Conservation (phyloP, 108 stramenopile genomes). For the Nitzschia putrida region DNA sequence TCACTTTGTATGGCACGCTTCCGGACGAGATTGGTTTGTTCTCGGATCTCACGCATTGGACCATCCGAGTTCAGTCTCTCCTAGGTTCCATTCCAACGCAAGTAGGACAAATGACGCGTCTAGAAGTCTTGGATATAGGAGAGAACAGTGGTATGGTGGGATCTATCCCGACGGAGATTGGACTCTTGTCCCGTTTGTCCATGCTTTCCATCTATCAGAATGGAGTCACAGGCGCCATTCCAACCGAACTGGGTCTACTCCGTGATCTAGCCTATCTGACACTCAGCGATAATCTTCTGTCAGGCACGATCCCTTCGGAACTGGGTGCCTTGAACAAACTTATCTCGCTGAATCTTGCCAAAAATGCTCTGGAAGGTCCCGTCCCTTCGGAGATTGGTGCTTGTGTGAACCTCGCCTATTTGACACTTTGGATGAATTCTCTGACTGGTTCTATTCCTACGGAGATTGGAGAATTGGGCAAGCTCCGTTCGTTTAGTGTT, state of each 20-base stretch:
- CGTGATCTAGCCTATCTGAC: slow-evolving; percentile 45
- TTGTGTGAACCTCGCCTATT: slow-evolving; percentile 34
- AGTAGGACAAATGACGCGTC: slow-evolving; percentile 17
- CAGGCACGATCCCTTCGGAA: slow-evolving; percentile 56
- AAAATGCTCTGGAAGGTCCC: slow-evolving; percentile 15
- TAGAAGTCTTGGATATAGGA: slow-evolving; percentile 19
- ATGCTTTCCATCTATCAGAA: slow-evolving; percentile 36
- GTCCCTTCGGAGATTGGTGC: slow-evolving; percentile 27
- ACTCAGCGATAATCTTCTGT: slow-evolving; percentile 53
- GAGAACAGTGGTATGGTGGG: slow-evolving; percentile 30
- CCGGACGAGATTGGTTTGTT: too few species aligned
- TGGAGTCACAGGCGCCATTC: slow-evolving; percentile 51
- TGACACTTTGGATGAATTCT: slow-evolving; percentile 15
- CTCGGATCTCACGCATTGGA: too few species aligned
- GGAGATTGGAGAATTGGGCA: slow-evolving; percentile 10
- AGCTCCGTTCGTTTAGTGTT: too few species aligned
- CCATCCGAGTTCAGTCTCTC: too few species aligned
- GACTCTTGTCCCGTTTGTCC: slow-evolving; percentile 35
- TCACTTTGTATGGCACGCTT: too few species aligned
- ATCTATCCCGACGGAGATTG: slow-evolving; percentile 39
- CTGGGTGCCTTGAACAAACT: slow-evolving; percentile 37
- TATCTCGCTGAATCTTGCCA: slow-evolving; percentile 18
- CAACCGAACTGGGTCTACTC: slow-evolving; percentile 46
- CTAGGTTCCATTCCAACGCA: slow-evolving; percentile 18
- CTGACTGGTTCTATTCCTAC: slow-evolving; percentile 24